phyloP scores from a whole-genome alignment of 2,329 filamentous ascomycete genomes.

The Aspergillus floridensis region DNA sequence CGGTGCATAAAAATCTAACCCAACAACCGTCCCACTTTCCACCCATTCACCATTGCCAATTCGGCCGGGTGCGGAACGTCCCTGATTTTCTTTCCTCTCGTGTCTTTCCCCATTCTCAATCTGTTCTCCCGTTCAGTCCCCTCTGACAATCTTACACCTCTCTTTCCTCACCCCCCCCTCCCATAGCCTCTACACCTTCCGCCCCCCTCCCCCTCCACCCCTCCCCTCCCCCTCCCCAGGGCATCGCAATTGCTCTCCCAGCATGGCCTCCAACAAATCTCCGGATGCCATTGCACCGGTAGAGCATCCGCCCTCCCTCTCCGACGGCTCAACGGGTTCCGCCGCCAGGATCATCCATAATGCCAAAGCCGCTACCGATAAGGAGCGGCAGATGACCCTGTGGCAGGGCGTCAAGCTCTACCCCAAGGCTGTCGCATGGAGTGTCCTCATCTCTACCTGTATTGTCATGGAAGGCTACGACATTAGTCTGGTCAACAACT shows the following conservation, averaged over 20 bases:
- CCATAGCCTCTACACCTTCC: background rate
- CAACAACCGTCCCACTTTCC: slow-evolving; percentile 2
- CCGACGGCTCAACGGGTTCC: slow-evolving; percentile 22
- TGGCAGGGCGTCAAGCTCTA: slow-evolving; percentile 76
- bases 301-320: slow-evolving; percentile 16
- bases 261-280: slow-evolving; percentile 30
- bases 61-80: slow-evolving; percentile 5
- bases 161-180: background rate
- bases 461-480: slow-evolving; percentile 93
- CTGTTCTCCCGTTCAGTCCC: background rate
- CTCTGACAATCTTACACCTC: background rate
- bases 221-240: background rate
- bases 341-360: slow-evolving; percentile 38
- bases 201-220: background rate
- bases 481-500: slow-evolving; percentile 75
- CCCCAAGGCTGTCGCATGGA: slow-evolving; percentile 83
- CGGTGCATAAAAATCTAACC: slow-evolving; percentile 8
- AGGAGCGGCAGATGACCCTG: slow-evolving; percentile 66
- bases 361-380: slow-evolving; percentile 44
- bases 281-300: slow-evolving; percentile 28
- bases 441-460: slow-evolving; percentile 80
- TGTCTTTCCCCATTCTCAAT: background rate
- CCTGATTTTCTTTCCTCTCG: slow-evolving; percentile 7
- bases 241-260: slow-evolving; percentile 10
- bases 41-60: slow-evolving; percentile 1